Base-by-base conservation (phyloP, 495 filamentous ascomycete genomes). In the Aspergillus nidulans region DNA sequence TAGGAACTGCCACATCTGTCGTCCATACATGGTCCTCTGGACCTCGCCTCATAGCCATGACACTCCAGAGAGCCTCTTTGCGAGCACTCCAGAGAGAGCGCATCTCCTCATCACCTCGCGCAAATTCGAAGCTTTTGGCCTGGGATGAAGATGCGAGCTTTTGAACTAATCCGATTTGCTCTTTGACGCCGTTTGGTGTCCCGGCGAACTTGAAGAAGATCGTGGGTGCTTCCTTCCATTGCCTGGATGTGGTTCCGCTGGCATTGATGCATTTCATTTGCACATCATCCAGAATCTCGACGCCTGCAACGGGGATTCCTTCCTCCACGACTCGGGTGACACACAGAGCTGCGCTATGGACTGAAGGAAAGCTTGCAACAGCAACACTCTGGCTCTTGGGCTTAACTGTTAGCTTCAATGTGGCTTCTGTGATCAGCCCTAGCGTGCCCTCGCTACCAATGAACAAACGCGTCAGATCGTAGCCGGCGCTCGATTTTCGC, bases 121-220 rank as follows among this genome's bases (percentile, higher is more conserved):
- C 83, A 61, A 85, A 85, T 57, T 86, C 82, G 51, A 87, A 87
- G 1, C 72, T 76, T 40, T 71, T 68, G 45, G 72, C 70, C 0
- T 77, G 69, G n/a, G 72, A 60, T 15, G 62, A 64, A 28, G 76
- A 78, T 4, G 79, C 81, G 18, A 84, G 69, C 47, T 75, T 77
- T 59, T 81, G 76, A 8, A 85, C 79, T 57, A 83, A 71, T 23
- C 63, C 52, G 28, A 86, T 76, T 59, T 86, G 81, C 57, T 86
- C 84, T 58, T 85, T 81, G 16, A 86, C 76, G 0, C 70, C 71
- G 1, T 63, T 64, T 0, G 80, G 75, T 1, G 83, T 85, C n/a
- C 84, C 84, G 0, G 78, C 71, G 57, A 87, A 86, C 54, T 83
- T 85, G 69, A 87, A 84, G 62, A 87, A 86, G 6, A 87, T 68